Conservation (phyloP, 805 yeast genomes). For the Candida boleticola region DNA sequence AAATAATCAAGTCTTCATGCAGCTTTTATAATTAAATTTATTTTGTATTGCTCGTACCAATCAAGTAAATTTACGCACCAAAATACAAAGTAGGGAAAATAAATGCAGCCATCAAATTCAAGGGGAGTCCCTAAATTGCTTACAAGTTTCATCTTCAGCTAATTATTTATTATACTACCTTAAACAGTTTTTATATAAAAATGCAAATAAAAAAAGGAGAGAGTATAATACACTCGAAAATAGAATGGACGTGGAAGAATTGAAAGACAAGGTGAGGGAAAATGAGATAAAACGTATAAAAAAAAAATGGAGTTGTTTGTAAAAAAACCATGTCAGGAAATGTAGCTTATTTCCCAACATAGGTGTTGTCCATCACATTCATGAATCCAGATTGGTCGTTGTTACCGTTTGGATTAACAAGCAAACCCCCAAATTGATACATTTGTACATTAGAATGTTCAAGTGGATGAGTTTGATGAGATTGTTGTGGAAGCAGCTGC, state of each 20-base stretch:
- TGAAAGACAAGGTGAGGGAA: not conserved
- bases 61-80: too few species aligned
- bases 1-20: too few species aligned
- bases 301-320: too few species aligned
- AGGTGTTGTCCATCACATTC: slow-evolving; percentile 6
- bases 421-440: slow-evolving; percentile 6
- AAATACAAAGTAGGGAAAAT: too few species aligned
- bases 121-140: too few species aligned
- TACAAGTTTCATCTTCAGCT: too few species aligned
- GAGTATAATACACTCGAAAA: not conserved
- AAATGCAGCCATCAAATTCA: too few species aligned
- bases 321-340: not conserved
- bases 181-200: not conserved
- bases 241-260: not conserved
- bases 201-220: not conserved
- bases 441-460: slow-evolving; percentile 3
- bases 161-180: not conserved
- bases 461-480: not conserved
- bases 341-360: not conserved
- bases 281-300: not conserved
- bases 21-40: too few species aligned
- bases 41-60: not conserved
- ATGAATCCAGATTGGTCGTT: slow-evolving; percentile 4
- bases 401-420: slow-evolving; percentile 1
- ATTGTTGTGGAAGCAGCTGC: not conserved